phyloP scores from a whole-genome alignment of 2,329 filamentous ascomycete species.

The Geoglossum cookeanum region DNA sequence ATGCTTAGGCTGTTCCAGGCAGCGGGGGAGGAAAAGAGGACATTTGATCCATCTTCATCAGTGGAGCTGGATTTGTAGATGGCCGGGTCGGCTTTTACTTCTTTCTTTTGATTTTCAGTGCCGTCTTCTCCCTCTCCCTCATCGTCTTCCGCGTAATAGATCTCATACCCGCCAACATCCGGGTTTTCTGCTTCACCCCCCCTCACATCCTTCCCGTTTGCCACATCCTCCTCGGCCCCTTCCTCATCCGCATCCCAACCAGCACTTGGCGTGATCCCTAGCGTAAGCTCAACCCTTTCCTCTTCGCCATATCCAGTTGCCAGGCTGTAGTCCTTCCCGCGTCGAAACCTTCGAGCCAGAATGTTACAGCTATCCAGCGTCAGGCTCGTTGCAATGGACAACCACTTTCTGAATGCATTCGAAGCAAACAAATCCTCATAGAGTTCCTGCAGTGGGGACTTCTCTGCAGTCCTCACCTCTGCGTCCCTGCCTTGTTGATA shows the following conservation, averaged over 20 bases:
- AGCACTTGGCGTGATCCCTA: conserved; percentile 65
- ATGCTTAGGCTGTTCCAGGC: conserved; percentile 84
- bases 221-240: conserved; percentile 7
- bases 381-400: conserved; percentile 63
- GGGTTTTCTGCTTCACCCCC: conserved; percentile 9
- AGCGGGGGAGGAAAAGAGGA: conserved; percentile 48
- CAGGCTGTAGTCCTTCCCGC: conserved; percentile 77
- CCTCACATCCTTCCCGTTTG: conserved; percentile 11
- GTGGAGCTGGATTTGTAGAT: conserved; percentile 49
- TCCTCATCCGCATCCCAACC: conserved; percentile 63
- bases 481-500: conserved; percentile 41
- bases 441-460: conserved; percentile 49
- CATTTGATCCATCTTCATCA: conserved; percentile 53
- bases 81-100: conserved; percentile 45
- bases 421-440: conserved; percentile 71
- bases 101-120: conserved; percentile 20
- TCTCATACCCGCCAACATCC: conserved; percentile 42
- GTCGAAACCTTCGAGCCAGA: conserved; percentile 71
- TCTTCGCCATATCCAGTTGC: conserved; percentile 62
- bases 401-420: conserved; percentile 72
- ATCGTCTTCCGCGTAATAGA: conserved; percentile 77
- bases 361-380: conserved; percentile 55
- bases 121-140: conserved; percentile 42
- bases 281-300: conserved; percentile 66
- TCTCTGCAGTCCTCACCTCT: conserved; percentile 18